Base-by-base conservation (phyloP, 2,329 filamentous ascomycete genomes). In the Pyricularia pennisetigena region DNA sequence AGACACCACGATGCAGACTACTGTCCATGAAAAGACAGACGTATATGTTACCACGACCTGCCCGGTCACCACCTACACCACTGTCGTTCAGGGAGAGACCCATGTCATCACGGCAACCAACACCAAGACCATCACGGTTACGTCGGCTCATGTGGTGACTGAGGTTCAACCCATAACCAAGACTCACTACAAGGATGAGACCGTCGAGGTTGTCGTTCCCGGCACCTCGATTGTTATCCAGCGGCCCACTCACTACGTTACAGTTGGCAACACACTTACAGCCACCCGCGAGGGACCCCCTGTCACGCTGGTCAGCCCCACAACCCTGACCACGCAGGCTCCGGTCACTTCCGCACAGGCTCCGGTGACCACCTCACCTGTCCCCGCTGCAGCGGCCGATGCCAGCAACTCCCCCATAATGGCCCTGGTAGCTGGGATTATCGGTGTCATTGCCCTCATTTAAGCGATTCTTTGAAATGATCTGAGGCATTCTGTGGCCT, bases 21-120 rank as follows among this genome's bases (percentile, higher is more conserved):
- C 66, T 26, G 20, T 54, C 6, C 30, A 68, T 49, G 62, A 54
- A 20, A 65, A 49, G 28, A 68, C 67, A 9, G 73, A 72, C 10
- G 75, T 78, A 49, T 78, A 78, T 71, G 78, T 77, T 9, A 79
- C 77, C 26, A 76, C 79, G 62, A 78, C 79, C 14, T 78, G 73
- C 72, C 77, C 78, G 8, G 79, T 78, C 66, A 79, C 75, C 67
- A 75, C 75, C 66, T 78, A 79, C 72, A 80, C 80, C 5, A 83
- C 82, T n/a, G 75, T 81, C 59, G 77, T 79, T 1, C 72, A 75
- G 68, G 79, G 79, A 28, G 75, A 72, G 64, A 83, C 80, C 10
- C 72, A 80, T 63, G 77, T 79, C 65, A 68, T 82, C 64, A 82
- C 79, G 5, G 71, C 77, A 70, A 84, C 82, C 7, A 75, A 75